These are phyloP conservation scores for Heterobasidion parviporum DNA, from an alignment of 1,284 basidiomycete genomes.

Conservation along the genomic window DNA sequence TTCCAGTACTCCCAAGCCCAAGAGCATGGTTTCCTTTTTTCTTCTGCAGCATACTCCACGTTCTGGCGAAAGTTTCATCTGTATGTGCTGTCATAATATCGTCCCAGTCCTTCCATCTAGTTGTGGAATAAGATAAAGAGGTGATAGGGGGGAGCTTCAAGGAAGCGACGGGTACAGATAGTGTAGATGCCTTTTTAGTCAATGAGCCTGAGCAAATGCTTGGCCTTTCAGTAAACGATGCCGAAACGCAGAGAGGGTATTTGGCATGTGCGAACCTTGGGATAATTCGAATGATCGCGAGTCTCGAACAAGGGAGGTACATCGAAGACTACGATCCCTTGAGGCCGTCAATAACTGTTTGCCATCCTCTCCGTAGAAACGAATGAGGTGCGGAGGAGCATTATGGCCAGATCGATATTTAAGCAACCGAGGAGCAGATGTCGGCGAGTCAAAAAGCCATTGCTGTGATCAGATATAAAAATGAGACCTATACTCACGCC, in stretches of 20 bases:
- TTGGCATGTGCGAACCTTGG: constrained; percentile 53
- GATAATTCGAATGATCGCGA: constrained; percentile 91
- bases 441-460: constrained; percentile 96
- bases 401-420: constrained; percentile 93
- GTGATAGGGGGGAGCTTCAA: constrained; percentile 80
- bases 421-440: constrained; percentile 76
- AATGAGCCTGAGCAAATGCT: constrained; percentile 52
- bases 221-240: constrained; percentile 1
- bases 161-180: constrained; percentile 73
- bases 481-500: neutral
- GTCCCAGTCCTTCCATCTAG: constrained; percentile 94
- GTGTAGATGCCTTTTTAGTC: constrained; percentile 75
- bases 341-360: constrained; percentile 89
- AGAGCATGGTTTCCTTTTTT: constrained; percentile 70
- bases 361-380: constrained; percentile 95
- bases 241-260: neutral
- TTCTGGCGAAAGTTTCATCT: constrained; percentile 73
- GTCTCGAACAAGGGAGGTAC: constrained; percentile 89
- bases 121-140: constrained; percentile 71
- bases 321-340: constrained; percentile 81
- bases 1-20: constrained; percentile 35
- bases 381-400: constrained; percentile 83
- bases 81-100: constrained; percentile 88
- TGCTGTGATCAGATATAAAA: constrained; percentile 46
- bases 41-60: constrained; percentile 85